These are phyloP conservation scores for Coniochaeta prunicola DNA, from an alignment of 2,329 filamentous ascomycete species.

Conservation along the genomic window DNA sequence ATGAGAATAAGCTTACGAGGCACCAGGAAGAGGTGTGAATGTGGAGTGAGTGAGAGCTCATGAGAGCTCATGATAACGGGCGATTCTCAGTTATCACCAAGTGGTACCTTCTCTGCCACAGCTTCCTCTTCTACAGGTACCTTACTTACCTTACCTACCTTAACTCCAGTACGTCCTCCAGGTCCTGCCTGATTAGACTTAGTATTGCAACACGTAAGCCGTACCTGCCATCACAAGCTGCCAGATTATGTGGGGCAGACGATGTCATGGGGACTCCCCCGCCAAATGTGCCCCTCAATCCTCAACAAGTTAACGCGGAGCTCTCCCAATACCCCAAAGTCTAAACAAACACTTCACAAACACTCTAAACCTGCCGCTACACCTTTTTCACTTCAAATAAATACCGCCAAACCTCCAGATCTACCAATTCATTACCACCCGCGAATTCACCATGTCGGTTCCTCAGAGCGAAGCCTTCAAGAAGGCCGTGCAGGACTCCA, in stretches of 20 bases:
- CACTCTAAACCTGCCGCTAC: neutral
- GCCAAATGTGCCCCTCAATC: too few relatives aligned
- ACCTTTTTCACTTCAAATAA: constrained; percentile 3
- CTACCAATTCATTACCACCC: constrained; percentile 4
- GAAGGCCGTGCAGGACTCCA: constrained; percentile 53
- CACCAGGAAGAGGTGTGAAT: neutral
- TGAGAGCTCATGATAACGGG: too few relatives aligned
- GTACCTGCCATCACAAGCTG: too few relatives aligned
- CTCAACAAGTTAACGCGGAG: too few relatives aligned
- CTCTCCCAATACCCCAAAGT: too few relatives aligned
- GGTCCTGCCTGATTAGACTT: too few relatives aligned
- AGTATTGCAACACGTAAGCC: too few relatives aligned
- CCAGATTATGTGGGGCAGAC: too few relatives aligned
- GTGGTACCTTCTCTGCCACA: constrained; percentile 25
- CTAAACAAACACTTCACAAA: too few relatives aligned
- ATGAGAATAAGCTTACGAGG: neutral
- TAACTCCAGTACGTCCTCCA: too few relatives aligned
- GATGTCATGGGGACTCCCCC: too few relatives aligned
- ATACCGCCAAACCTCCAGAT: constrained; percentile 1
- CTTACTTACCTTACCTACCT: too few relatives aligned
- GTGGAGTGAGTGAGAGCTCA: neutral
- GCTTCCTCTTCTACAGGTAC: neutral
- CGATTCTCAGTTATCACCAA: constrained; percentile 42
- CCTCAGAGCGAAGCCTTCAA: constrained; percentile 40
- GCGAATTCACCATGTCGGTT: constrained; percentile 29